Evolutionary conservation across 73 alveolate genomes (phyloP).

Genomic region (Blepharisma japonicum): DNA sequence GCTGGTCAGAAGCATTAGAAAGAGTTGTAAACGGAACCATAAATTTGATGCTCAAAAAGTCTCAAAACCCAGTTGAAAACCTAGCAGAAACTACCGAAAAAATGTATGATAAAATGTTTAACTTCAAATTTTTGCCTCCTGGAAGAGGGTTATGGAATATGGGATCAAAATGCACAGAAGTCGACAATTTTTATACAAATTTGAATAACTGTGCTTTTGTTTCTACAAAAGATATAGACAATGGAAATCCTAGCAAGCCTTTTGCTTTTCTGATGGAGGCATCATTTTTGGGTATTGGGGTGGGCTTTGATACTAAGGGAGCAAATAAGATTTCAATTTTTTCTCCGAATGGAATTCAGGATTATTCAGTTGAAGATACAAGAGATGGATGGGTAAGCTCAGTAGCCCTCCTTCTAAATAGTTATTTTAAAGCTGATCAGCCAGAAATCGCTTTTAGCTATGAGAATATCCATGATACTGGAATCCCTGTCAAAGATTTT

Average conservation of each 20-base stretch:
- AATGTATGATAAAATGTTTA: constrained; percentile 53
- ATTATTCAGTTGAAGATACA: constrained; percentile 37
- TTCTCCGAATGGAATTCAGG: not conserved
- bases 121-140: constrained; percentile 63
- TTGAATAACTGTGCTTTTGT: constrained; percentile 68
- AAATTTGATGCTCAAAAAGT: constrained; percentile 38
- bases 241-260: constrained; percentile 1
- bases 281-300: constrained; percentile 64
- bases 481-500: constrained; percentile 52
- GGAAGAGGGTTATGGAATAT: constrained; percentile 72
- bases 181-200: constrained; percentile 47
- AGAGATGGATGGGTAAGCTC: constrained; percentile 71
- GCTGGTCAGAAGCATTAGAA: constrained; percentile 59
- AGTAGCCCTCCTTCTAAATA: constrained; percentile 22
- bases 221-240: constrained; percentile 33
- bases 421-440: constrained; percentile 36
- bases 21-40: constrained; percentile 57
- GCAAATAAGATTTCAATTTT: constrained; percentile 35
- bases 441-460: constrained; percentile 36
- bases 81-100: constrained; percentile 33
- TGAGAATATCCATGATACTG: constrained; percentile 49
- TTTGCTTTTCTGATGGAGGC: constrained; percentile 60
- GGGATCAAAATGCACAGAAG: constrained; percentile 63
- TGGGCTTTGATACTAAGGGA: constrained; percentile 73
- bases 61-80: not conserved